These are phyloP conservation scores for Psidium guajava DNA, from an alignment of 345 rosid species.

Conservation along the genomic window DNA sequence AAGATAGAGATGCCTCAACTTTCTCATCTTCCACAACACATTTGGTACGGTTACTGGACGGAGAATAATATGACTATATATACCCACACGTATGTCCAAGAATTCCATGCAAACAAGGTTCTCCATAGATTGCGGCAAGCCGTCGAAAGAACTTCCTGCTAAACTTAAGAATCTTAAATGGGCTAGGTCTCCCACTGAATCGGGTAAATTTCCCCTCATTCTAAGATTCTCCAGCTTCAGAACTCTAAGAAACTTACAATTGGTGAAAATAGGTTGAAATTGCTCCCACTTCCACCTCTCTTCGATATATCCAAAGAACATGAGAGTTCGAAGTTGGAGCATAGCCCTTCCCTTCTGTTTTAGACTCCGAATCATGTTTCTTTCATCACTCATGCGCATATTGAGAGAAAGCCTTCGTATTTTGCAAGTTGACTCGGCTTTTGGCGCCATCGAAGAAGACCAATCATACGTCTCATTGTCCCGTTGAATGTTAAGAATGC, in stretches of 20 bases:
- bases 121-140: constrained; percentile 13
- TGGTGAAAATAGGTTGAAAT: too few species aligned
- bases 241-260: constrained; percentile 13
- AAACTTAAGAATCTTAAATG: constrained; percentile 21
- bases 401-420: too few species aligned
- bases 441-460: background rate
- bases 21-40: constrained; percentile 10
- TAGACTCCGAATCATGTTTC: too few species aligned
- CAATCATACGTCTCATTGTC: background rate
- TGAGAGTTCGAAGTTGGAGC: constrained; percentile 19
- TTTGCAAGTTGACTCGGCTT: background rate
- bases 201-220: constrained; percentile 6
- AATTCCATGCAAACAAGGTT: constrained; percentile 13
- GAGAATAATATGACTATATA: too few species aligned
- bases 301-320: background rate
- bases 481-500: background rate
- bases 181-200: constrained; percentile 18
- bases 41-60: background rate
- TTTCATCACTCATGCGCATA: too few species aligned
- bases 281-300: too few species aligned
- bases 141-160: background rate
- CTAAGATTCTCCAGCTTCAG: constrained; percentile 15
- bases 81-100: constrained; percentile 7
- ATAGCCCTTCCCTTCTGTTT: too few species aligned
- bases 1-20: constrained; percentile 12